Base-by-base conservation (phyloP, 495 filamentous ascomycete species). In the Neurospora sp. region DNA sequence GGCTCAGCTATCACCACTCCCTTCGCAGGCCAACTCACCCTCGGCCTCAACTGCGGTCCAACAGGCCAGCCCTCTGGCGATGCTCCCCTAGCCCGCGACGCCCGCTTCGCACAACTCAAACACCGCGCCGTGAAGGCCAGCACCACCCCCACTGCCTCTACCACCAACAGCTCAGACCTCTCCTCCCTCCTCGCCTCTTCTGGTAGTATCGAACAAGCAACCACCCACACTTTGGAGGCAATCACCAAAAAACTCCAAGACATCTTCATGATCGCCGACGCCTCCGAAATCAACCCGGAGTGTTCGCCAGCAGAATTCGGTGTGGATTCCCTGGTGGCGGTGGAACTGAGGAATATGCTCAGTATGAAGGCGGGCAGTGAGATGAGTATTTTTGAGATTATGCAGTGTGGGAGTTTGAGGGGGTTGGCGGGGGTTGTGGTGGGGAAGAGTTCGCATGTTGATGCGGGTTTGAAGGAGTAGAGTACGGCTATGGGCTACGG, bases 331-430 rank as follows among this genome's bases (percentile, higher is more conserved):
- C 80, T 88, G 54, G 78, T 87, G 14, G 86, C 84, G 2, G 83
- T 84, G 4, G 86, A 89, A 72, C 75, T 88, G 46, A 75, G 85
- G 40, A 85, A 84, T 62, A 86, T 82, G 82, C 70, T 87, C 4
- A 75, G 78, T 0, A 40, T 77, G 31, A 78, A 79, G 72, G 79
- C 76, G 12, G 81, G 74, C 0, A 80, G 79, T 1, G 82, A 85
- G 20, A 54, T 84, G 60, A 83, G 82, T 2, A 82, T 85, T 69
- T 85, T 86, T 62, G 79, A 82, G 20, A 84, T 86, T 49, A 77
- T 86, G 78, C 81, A 84, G 70, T 82, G 78, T 70, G 4, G 75
- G 2, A 82, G 79, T 9, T 37, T 86, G 41, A 69, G 54, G 3
- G 78, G 74, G 62, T 74, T 85, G 49, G 77, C 75, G 70, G 39